Conservation (phyloP, 768 basidiomycete genomes). For the Lepiota venenata region DNA sequence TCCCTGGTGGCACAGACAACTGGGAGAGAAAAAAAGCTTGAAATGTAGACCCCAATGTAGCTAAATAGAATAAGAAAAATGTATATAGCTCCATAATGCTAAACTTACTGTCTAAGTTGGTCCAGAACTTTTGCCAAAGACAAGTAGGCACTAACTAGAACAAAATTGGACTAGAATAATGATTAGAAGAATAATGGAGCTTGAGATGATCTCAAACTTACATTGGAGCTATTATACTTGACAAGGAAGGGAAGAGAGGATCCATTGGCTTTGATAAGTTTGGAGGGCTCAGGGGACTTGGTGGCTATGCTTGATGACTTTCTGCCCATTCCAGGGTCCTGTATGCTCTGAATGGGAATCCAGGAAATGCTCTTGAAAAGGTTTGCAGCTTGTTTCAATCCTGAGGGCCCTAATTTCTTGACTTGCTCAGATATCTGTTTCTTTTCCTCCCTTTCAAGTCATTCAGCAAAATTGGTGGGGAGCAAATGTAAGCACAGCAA, state of each 20-base stretch:
- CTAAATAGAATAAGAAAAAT: slow-evolving; percentile 33
- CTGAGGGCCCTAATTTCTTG: slow-evolving; percentile 70
- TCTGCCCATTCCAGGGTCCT: slow-evolving; percentile 57
- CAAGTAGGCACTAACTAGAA: slow-evolving; percentile 75
- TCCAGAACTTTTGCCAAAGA: slow-evolving; percentile 75
- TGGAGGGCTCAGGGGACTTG: slow-evolving; percentile 43
- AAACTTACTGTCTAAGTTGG: slow-evolving; percentile 68
- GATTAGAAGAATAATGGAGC: slow-evolving; percentile 5
- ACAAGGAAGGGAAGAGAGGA: slow-evolving; percentile 79
- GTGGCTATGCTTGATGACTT: slow-evolving; percentile 21
- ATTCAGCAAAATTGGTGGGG: slow-evolving; percentile 72
- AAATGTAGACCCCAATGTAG: slow-evolving; percentile 73
- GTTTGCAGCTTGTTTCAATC: slow-evolving; percentile 65
- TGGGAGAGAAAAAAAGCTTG: slow-evolving; percentile 87
- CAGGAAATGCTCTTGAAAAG: slow-evolving; percentile 84
- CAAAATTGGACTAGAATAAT: slow-evolving; percentile 78
- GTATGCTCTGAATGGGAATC: slow-evolving; percentile 71
- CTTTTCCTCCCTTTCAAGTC: slow-evolving; percentile 80
- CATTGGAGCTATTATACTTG: slow-evolving; percentile 92
- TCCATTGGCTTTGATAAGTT: slow-evolving; percentile 68
- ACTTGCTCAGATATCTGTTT: slow-evolving; percentile 69
- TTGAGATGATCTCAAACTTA: slow-evolving; percentile 24
- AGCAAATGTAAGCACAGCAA: no score
- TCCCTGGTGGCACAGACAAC: slow-evolving; percentile 69
- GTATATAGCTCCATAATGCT: not conserved